Evolutionary conservation across 2,329 filamentous ascomycete genomes (phyloP), one percentile per base, ranked within the genome.

Genomic region (Aspergillus ruber): DNA sequence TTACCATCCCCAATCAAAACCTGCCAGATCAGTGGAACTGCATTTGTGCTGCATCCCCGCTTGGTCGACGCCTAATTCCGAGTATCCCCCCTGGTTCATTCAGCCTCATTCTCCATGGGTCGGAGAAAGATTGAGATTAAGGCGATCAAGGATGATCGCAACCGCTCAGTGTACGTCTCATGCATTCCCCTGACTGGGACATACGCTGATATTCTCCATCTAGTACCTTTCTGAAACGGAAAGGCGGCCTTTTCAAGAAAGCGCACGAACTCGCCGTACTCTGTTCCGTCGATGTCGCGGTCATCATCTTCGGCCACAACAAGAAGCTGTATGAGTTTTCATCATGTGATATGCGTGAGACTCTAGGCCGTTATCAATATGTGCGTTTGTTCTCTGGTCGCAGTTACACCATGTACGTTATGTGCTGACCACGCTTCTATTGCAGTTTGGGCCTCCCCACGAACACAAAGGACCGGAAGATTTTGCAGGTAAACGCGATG

Each of bases 91-190:
- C 4, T 40, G 20, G 38, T 47, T 48, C 48, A 5, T 40, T 21
- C 33, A 44, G 42, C 46, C 40, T 47, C 35, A 32, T 27, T 36
- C 33, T 33, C 46, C 46, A 98, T 98, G 93, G 93, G 93, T 70
- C 85, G 93, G 72, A 84, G 93, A 80, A 98, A 98, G 83, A 98
- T 98, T 68, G 93, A 97, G 77, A 97, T 98, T 79, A 96, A 96
- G 75, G 89, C 91, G 60, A 97, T 97, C 79, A 96, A 95, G 74
- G 90, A 96, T 83, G 90, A 96, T 73, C 84, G 90, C 64, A 96
- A 96, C 68, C 89, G 90, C 68, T 95, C 90, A 63, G 90, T 96
- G 90, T 96, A 89, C 72, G 88, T 77, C 33, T 18, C 6, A 13
- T 23, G 27, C 20, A 32, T 32, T 20, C 13, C 10, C n/a, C 3